Base-by-base conservation (phyloP, 306 rosid genomes). In the Quercus cerris region DNA sequence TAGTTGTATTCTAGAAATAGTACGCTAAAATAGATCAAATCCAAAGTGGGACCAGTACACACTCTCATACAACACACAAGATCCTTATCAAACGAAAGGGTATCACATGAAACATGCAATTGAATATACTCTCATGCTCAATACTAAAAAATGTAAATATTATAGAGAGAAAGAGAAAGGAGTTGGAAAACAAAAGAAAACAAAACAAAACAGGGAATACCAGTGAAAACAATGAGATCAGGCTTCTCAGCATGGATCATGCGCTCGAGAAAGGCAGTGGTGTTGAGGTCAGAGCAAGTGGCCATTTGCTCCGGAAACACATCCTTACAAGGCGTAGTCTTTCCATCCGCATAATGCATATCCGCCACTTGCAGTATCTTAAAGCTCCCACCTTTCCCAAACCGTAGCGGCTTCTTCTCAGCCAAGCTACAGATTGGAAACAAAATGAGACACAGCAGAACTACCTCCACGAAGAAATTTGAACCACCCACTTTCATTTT, bases 161-260 rank as follows among this genome's bases (percentile, higher is more conserved):
- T 38, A 38, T 8, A 38, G 46, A 7, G 3, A 38, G 46, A 6
- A 1, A 38, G 3, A 14, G 10, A 20, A 20, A 33, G 14, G 12
- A 62, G 15, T 54, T 61, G 17, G 19, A 61, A 44, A 41, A 75
- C 52, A 12, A 22, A 25, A 71, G 6, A 13, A 5, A 35, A 3
- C 5, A 62, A 25, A 49, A 7, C 10, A 38, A 38, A 38, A 2
- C 3, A 49, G 3, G 3, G 54, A 49, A 12, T 80, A 94, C 99
- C 98, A 3, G 98, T 95, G 88, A 95, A 95, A 67, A 93, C 98
- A 55, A 95, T 88, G 84, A 95, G 90, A 83, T 93, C 22, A 3
- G 99, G 99, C 73, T 90, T 95, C 92, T 95, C 99, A 15, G 96
- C 97, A n/a, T 78, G 86, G 78, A 95, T 91, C 97, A 95, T 88